A percentile compares a stretch with the other conserved stretches of the same genome.
These are phyloP conservation scores for Blastomyces gilchristii DNA, from an alignment of 2,329 filamentous ascomycete genomes.

Conservation along the genomic window DNA sequence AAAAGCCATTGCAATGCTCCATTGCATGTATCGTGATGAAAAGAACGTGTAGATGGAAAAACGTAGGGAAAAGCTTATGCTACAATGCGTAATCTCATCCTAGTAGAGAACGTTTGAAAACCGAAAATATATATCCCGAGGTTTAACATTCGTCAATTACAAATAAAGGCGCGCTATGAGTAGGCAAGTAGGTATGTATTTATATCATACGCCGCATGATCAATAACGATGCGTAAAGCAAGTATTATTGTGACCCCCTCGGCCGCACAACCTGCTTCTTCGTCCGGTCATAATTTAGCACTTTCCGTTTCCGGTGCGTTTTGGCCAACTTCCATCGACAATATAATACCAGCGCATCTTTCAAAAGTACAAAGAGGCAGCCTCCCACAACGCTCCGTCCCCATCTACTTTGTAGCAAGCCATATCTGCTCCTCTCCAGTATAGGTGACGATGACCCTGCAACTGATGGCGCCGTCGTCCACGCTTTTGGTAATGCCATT, in stretches of 20 bases:
- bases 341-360: slow-evolving; percentile 55
- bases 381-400: slow-evolving; percentile 82
- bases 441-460: slow-evolving; percentile 31
- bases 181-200: neutral
- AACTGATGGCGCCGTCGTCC: slow-evolving; percentile 45
- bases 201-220: neutral
- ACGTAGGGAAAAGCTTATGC: neutral
- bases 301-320: slow-evolving; percentile 37
- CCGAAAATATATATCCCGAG: neutral
- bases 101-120: neutral
- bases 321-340: slow-evolving; percentile 42
- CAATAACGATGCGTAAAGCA: neutral
- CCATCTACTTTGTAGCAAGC: slow-evolving; percentile 74
- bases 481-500: slow-evolving; percentile 54
- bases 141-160: neutral
- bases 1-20: neutral
- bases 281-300: slow-evolving; percentile 38
- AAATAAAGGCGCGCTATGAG: neutral
- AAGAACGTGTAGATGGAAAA: neutral
- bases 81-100: neutral
- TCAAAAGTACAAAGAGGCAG: slow-evolving; percentile 76
- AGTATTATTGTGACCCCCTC: neutral
- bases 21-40: neutral
- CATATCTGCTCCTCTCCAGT: slow-evolving; percentile 38
- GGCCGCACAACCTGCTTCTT: slow-evolving; percentile 25